Evolutionary conservation across 106 monocot genomes (phyloP).

Genomic region (Acorus gramineus): DNA sequence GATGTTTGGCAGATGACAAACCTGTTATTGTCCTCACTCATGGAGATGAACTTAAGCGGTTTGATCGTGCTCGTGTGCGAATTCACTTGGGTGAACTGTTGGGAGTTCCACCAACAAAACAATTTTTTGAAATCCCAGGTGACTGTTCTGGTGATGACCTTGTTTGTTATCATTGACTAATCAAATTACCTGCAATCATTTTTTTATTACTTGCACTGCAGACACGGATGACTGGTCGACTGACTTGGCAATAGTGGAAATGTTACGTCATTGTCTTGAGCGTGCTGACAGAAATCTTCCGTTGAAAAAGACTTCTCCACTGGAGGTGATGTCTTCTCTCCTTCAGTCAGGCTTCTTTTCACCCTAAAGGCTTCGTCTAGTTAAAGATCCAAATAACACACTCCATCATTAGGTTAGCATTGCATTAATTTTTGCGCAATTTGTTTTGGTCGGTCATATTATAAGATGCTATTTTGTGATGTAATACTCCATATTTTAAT

Average conservation of each 20-base stretch:
- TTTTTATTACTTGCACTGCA: conserved; percentile 7
- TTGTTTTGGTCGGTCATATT: too few relatives aligned
- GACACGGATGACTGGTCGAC: conserved; percentile 22
- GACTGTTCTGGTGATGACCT: not conserved
- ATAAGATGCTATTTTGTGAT: too few relatives aligned
- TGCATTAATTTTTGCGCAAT: too few relatives aligned
- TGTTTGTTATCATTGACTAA: too few relatives aligned
- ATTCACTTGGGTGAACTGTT: conserved; percentile 29
- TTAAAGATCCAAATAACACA: too few relatives aligned
- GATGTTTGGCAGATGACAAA: conserved; percentile 29
- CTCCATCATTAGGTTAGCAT: too few relatives aligned
- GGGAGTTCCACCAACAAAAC: conserved; percentile 33
- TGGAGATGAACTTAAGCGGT: conserved; percentile 42
- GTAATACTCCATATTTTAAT: too few relatives aligned
- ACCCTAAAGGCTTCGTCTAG: too few relatives aligned
- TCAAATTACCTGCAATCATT: too few relatives aligned
- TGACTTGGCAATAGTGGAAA: conserved; percentile 32
- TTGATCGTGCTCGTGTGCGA: conserved; percentile 28
- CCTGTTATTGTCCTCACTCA: conserved; percentile 57
- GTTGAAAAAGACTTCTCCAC: conserved; percentile 6
- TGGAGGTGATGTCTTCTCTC: conserved; percentile 10
- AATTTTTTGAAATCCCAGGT: conserved; percentile 70
- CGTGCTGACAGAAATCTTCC: conserved; percentile 57
- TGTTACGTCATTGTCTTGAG: conserved; percentile 49
- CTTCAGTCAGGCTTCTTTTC: too few relatives aligned